Evolutionary conservation across 1,284 basidiomycete genomes (phyloP), one percentile per base, ranked within the genome.

Genomic region (Sanghuangporus sanghuang): DNA sequence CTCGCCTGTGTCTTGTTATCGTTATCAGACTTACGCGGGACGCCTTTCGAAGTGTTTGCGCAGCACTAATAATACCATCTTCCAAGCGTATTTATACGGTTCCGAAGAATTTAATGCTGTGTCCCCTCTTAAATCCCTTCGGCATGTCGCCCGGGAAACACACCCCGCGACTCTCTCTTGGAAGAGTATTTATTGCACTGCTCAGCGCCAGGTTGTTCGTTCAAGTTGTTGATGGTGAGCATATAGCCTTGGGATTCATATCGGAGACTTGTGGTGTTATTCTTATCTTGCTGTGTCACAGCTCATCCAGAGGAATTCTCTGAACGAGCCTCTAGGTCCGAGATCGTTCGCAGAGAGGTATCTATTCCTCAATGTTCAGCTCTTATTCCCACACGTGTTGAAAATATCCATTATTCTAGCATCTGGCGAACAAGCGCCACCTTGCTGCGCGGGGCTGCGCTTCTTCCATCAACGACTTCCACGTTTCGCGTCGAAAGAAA

Each of bases 391-490:
- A 32, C 27, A 16, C n/a, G n/a, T n/a, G n/a, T 11, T 18, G 21
- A 49, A 16, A 18, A 14, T 9, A 9, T 49, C n/a, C 38, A 16
- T 35, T 46, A 35, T 44, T 36, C 32, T 18, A 64, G 63, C 59
- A 64, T 57, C 59, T 57, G 11, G 59, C 59, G n/a, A 49, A 35
- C 46, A 64, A 61, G 32, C 55, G 64, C 3, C 67, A 68, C 52
- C 57, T 69, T 36, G 63, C 67, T 21, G 69, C 69, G 27, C 68
- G 71, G 16, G 67, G 66, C 39, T 71, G 71, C 46, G 61, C 66
- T 11, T 55, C 65, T 8, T 65, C 66, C 32, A 71, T 72, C 58
- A 66, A 63, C 18, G 67, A 61, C 7, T 69, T 67, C 52, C 67
- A 70, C 40, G 57, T 40, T 14, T 59, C 63, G 50, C 68, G 70